These are phyloP conservation scores for Aspergillus ruber DNA, from an alignment of 2,329 filamentous ascomycete species.

Conservation along the genomic window DNA sequence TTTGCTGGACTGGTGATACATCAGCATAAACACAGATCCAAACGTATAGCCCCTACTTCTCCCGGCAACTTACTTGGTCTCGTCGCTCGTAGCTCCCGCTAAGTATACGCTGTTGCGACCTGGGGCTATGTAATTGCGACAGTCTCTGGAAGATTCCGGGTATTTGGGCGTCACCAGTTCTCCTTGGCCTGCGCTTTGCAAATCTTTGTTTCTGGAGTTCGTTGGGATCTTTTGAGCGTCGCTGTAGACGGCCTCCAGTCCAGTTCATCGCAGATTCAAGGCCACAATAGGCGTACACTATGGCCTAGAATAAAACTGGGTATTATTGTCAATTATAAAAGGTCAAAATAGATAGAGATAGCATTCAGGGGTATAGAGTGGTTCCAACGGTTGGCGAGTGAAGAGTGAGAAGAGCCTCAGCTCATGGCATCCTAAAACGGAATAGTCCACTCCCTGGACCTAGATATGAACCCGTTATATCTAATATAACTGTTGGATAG, in stretches of 20 bases:
- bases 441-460: neutral
- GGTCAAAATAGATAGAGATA: neutral
- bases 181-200: constrained; percentile 21
- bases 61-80: neutral
- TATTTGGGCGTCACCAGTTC: constrained; percentile 9
- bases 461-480: no score
- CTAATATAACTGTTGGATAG: no score
- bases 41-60: no score
- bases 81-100: neutral
- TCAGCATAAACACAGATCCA: no score
- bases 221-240: constrained; percentile 27
- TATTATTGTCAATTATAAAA: neutral
- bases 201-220: constrained; percentile 29
- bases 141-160: constrained; percentile 8
- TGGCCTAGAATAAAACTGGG: no score
- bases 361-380: no score
- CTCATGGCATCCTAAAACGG: neutral
- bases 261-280: constrained; percentile 35
- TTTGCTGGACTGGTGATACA: neutral
- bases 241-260: constrained; percentile 38
- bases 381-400: neutral
- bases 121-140: constrained; percentile 1
- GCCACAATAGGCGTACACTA: neutral
- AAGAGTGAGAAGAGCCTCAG: neutral
- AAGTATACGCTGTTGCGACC: neutral